Evolutionary conservation across 331 rosid genomes (phyloP).

Genomic region (Prunus yedoensis): DNA sequence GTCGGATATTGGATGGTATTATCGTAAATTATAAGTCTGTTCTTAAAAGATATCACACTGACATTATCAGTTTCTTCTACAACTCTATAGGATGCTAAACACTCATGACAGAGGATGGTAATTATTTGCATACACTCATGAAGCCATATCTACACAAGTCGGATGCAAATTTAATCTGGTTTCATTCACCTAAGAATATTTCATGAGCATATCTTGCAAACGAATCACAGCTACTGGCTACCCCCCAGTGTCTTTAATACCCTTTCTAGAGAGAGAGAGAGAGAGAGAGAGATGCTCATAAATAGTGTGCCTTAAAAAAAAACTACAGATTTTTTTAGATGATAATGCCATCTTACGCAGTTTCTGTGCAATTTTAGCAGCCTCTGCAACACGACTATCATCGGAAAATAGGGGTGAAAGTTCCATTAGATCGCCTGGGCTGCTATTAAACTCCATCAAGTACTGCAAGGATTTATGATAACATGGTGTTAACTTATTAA

Average conservation of each 20-base stretch:
- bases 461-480: slow-evolving; percentile 65
- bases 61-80: not conserved
- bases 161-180: not conserved
- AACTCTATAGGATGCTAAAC: not conserved
- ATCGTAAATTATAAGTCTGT: not conserved
- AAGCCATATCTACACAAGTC: not conserved
- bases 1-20: not conserved
- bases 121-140: not conserved
- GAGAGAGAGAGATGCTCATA: not conserved
- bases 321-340: not conserved
- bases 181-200: slow-evolving; percentile 8
- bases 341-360: slow-evolving; percentile 57
- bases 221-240: not conserved
- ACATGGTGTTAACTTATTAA: slow-evolving; percentile 29
- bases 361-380: slow-evolving; percentile 97
- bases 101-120: not conserved
- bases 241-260: not conserved
- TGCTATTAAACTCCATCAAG: slow-evolving; percentile 98
- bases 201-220: not conserved
- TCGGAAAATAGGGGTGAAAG: slow-evolving; percentile 98
- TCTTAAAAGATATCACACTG: not conserved
- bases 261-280: not conserved
- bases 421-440: slow-evolving; percentile 99
- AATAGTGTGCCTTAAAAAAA: not conserved
- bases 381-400: slow-evolving; percentile 99